Evolutionary conservation across 805 yeast species (phyloP).

Genomic region (Starmerella scarabaei): DNA sequence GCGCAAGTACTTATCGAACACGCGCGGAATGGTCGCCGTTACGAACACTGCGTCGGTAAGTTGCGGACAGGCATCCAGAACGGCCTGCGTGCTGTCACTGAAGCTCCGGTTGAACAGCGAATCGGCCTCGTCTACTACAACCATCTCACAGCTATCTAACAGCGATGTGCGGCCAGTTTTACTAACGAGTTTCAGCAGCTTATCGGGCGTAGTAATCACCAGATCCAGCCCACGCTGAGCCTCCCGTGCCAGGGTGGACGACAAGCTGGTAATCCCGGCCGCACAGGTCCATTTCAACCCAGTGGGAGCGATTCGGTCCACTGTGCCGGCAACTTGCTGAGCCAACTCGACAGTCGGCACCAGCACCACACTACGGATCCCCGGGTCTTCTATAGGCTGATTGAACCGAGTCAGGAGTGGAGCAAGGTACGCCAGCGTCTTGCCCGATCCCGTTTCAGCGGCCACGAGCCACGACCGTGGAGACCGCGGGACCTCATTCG

Average conservation of each 20-base stretch:
- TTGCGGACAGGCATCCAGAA: conserved; percentile 39
- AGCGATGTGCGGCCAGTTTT: conserved; percentile 6
- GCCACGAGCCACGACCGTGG: conserved; percentile 61
- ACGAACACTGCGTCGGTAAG: conserved; percentile 59
- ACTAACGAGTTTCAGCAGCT: conserved; percentile 34
- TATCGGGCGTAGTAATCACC: conserved; percentile 75
- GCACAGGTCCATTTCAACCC: conserved; percentile 7
- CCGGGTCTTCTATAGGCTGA: conserved; percentile 24
- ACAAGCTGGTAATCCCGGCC: conserved; percentile 7
- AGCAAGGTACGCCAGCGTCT: conserved; percentile 80
- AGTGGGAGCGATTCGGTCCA: conserved; percentile 17
- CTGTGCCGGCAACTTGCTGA: conserved; percentile 51
- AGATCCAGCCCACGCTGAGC: conserved; percentile 49
- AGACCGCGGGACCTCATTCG: conserved; percentile 26
- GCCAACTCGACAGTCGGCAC: conserved; percentile 86
- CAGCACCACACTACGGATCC: conserved; percentile 47
- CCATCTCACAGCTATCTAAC: conserved; percentile 38
- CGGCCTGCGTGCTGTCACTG: conserved; percentile 47
- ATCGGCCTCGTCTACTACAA: conserved; percentile 89
- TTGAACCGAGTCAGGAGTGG: conserved; percentile 58
- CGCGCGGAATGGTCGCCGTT: conserved; percentile 81
- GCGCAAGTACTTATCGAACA: conserved; percentile 50
- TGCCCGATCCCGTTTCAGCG: conserved; percentile 96
- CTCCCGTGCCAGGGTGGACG: conserved; percentile 20
- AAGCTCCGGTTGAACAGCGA: conserved; percentile 76